phyloP scores from a whole-genome alignment of 257 asterid species.

The Nicotiana obtusifolia region DNA sequence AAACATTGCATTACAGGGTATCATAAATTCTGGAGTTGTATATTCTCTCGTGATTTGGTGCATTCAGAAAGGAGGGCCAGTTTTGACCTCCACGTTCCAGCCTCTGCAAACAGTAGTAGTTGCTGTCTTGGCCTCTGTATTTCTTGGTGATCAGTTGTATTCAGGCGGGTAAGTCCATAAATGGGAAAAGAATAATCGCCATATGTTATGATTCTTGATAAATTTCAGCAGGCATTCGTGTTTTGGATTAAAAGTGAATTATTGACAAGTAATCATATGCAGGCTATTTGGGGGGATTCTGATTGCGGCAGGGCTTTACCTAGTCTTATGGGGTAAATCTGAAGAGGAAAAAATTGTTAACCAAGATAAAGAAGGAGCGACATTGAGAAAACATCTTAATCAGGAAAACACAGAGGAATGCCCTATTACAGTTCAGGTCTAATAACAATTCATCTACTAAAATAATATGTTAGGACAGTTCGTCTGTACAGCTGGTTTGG shows the following conservation, averaged over 20 bases:
- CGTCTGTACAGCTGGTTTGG: constrained; percentile 11
- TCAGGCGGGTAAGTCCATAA: constrained; percentile 57
- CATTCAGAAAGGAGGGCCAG: constrained; percentile 76
- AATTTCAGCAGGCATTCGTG: not conserved
- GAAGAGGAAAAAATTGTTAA: constrained; percentile 43
- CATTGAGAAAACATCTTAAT: constrained; percentile 44
- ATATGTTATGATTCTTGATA: not conserved
- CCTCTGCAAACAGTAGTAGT: constrained; percentile 80
- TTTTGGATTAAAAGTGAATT: not conserved
- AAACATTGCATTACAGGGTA: constrained; percentile 39
- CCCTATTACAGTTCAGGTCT: constrained; percentile 35
- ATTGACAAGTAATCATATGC: constrained; percentile 18
- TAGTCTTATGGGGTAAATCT: constrained; percentile 76
- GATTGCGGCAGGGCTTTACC: constrained; percentile 56
- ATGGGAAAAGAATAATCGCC: not conserved
- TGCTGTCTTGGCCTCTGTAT: constrained; percentile 59
- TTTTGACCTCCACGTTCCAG: constrained; percentile 75
- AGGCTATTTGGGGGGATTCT: constrained; percentile 69
- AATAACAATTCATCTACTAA: constrained; percentile 19
- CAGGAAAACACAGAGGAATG: constrained; percentile 21
- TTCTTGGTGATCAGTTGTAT: constrained; percentile 66
- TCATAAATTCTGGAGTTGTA: constrained; percentile 62
- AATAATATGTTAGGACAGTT: not conserved
- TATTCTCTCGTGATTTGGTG: constrained; percentile 76
- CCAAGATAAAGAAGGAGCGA: constrained; percentile 31